Evolutionary conservation across 2,329 filamentous ascomycete species (phyloP).

Genomic region (Colletotrichum karsti): DNA sequence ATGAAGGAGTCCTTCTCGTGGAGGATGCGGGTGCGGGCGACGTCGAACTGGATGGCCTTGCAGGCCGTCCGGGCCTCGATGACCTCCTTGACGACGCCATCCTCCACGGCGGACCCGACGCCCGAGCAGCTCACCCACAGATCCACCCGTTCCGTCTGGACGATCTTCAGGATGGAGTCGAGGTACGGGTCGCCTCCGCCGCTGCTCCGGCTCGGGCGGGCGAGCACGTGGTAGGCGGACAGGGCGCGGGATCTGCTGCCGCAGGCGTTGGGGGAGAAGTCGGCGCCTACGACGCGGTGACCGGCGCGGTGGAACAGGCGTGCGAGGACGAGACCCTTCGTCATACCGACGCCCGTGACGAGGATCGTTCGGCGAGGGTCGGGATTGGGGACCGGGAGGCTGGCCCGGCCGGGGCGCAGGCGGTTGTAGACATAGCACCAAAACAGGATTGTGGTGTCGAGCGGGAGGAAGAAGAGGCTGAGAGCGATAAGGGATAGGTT

Average conservation of each 20-base stretch:
- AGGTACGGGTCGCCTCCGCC: constrained; percentile 59
- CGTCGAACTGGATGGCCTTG: constrained; percentile 70
- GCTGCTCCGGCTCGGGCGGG: constrained; percentile 39
- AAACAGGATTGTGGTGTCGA: constrained; percentile 9
- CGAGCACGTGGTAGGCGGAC: constrained; percentile 58
- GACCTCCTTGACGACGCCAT: constrained; percentile 70
- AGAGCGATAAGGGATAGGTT: constrained; percentile 22
- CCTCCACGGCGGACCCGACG: constrained; percentile 71
- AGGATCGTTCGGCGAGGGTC: constrained; percentile 54
- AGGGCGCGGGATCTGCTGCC: constrained; percentile 69
- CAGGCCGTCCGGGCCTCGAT: constrained; percentile 67
- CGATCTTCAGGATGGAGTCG: constrained; percentile 63
- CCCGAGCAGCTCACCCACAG: constrained; percentile 80
- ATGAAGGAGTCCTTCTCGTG: constrained; percentile 75
- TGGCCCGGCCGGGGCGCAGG: background rate
- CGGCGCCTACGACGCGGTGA: constrained; percentile 77
- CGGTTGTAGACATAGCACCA: constrained; percentile 7
- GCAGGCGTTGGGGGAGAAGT: constrained; percentile 62
- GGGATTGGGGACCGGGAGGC: background rate
- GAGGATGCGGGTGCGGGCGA: constrained; percentile 62
- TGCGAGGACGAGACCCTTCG: constrained; percentile 73
- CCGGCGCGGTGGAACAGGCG: constrained; percentile 70
- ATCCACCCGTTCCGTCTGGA: constrained; percentile 68
- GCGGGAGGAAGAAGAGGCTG: constrained; percentile 17
- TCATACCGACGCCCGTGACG: constrained; percentile 78